Conservation (phyloP, 495 filamentous ascomycete species). For the Talaromyces borbonicus region DNA sequence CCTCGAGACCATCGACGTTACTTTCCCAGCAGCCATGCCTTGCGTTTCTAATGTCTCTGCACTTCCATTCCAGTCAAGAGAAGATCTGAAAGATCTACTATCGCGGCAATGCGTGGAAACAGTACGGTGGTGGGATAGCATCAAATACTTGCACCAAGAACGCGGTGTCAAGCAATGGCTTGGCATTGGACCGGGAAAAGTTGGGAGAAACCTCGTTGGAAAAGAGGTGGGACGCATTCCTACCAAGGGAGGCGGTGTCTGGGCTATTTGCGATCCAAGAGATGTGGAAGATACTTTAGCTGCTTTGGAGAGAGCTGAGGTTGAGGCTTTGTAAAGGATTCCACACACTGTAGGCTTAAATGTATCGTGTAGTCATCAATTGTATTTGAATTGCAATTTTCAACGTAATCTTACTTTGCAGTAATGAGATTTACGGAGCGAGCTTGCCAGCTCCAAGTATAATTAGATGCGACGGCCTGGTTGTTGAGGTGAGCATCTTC, state of each 20-base stretch:
- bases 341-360: no score
- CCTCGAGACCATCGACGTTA: constrained; percentile 48
- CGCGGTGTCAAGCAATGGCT: constrained; percentile 79
- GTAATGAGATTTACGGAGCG: no score
- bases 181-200: constrained; percentile 89
- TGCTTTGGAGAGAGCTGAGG: constrained; percentile 66
- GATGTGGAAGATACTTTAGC: constrained; percentile 70
- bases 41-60: constrained; percentile 83
- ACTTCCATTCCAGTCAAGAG: constrained; percentile 60
- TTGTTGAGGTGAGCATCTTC: no score
- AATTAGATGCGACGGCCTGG: no score
- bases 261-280: constrained; percentile 76
- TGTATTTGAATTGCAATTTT: no score
- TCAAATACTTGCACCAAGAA: constrained; percentile 82
- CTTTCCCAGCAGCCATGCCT: constrained; percentile 63
- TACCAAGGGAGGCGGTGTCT: constrained; percentile 81
- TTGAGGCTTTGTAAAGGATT: constrained; percentile 21
- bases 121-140: constrained; percentile 87
- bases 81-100: constrained; percentile 64
- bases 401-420: no score
- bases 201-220: constrained; percentile 86
- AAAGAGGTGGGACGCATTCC: constrained; percentile 85
- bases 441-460: no score
- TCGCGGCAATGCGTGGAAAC: constrained; percentile 77
- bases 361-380: no score